Conservation (phyloP, 179 eudicot genomes). For the Carnegiea gigantea region DNA sequence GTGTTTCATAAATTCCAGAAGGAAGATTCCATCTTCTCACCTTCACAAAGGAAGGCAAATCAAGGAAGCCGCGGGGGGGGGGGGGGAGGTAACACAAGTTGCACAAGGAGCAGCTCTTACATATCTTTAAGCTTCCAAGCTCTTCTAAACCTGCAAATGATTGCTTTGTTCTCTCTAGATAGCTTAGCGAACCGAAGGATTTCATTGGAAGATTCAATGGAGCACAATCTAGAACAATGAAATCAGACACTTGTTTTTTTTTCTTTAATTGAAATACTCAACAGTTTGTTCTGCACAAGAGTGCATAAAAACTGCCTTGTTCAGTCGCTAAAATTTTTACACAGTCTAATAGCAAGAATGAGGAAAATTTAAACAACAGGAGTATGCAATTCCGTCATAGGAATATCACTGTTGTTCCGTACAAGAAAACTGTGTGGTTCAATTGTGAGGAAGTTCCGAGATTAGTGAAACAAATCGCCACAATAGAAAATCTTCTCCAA, state of each 20-base stretch:
- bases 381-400: not conserved
- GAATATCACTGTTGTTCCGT: not conserved
- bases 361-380: not conserved
- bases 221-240: not conserved
- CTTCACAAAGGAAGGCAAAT: not conserved
- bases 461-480: not conserved
- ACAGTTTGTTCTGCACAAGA: not conserved
- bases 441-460: not conserved
- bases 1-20: constrained; percentile 1
- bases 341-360: not conserved
- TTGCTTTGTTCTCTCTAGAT: not conserved
- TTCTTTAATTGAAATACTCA: not conserved
- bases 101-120: not conserved
- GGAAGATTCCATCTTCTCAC: constrained; percentile 11
- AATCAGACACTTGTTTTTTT: no score
- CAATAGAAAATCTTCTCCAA: not conserved
- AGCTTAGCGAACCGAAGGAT: not conserved
- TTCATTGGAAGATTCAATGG: not conserved
- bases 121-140: not conserved
- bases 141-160: not conserved
- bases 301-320: not conserved
- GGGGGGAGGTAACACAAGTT: not conserved
- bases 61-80: no score
- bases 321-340: not conserved
- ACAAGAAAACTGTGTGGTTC: not conserved